Conservation (phyloP, 306 rosid genomes). For the Herpetospermum pedunculosum region DNA sequence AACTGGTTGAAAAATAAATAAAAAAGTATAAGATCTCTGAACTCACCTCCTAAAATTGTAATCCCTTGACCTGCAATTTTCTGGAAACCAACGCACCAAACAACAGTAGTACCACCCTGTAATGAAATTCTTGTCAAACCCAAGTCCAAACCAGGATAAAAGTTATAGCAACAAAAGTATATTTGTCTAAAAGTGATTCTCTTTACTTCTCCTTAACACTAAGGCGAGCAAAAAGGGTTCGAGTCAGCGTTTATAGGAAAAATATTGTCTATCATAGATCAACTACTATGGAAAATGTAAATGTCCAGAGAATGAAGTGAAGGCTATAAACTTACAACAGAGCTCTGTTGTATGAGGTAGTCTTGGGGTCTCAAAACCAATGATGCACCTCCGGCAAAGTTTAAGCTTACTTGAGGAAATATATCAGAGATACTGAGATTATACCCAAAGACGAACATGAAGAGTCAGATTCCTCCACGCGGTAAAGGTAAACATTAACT, state of each 20-base stretch:
- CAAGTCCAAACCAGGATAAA: not conserved
- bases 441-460: not conserved
- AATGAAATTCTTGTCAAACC: not conserved
- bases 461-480: not conserved
- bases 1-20: not conserved
- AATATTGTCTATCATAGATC: not conserved
- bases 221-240: not conserved
- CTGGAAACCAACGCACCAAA: conserved; percentile 95
- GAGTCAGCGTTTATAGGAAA: not conserved
- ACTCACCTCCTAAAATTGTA: conserved; percentile 87
- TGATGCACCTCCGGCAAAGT: conserved; percentile 77
- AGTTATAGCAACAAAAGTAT: not conserved
- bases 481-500: not conserved
- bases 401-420: conserved; percentile 85
- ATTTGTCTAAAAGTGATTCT: not conserved
- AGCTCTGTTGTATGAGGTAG: conserved; percentile 77
- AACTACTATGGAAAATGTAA: not conserved
- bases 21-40: not conserved
- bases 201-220: not conserved
- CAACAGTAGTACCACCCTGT: conserved; percentile 57
- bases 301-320: not conserved
- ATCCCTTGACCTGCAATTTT: conserved; percentile 60
- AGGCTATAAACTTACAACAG: conserved; percentile 48
- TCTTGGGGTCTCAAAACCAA: conserved; percentile 74
- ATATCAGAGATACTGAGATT: conserved; percentile 44